Percentiles rank a stretch among this genome's conserved stretches.
phyloP scores from a whole-genome alignment of 768 basidiomycete genomes.

The Coprinopsis strossmayeri region DNA sequence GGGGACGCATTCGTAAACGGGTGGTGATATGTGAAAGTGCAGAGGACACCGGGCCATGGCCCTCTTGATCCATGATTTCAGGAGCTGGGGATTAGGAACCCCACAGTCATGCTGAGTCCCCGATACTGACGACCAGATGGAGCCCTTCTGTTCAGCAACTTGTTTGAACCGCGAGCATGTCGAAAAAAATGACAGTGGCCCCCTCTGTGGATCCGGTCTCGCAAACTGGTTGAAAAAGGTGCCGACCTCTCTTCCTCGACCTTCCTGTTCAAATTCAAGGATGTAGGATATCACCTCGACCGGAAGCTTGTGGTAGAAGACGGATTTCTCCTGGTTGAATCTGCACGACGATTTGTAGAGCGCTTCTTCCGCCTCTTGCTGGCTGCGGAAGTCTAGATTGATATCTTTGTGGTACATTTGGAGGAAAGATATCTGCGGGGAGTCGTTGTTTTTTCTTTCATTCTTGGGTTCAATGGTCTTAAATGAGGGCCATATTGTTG shows the following conservation, averaged over 20 bases:
- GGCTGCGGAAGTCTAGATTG: too few species aligned
- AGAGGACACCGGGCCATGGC: neutral
- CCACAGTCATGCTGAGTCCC: slow-evolving; percentile 4
- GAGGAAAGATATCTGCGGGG: too few species aligned
- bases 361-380: too few species aligned
- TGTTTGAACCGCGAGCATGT: neutral
- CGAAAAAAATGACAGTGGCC: neutral
- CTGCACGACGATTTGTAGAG: too few species aligned
- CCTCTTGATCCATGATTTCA: slow-evolving; percentile 3
- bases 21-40: slow-evolving; percentile 6
- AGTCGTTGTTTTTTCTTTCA: too few species aligned
- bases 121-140: slow-evolving; percentile 4
- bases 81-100: slow-evolving; percentile 5
- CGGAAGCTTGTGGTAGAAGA: neutral
- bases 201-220: neutral
- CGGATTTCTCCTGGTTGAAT: neutral
- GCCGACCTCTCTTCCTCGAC: neutral
- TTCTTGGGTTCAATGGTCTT: too few species aligned
- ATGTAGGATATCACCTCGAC: neutral
- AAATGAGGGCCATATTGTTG: too few species aligned
- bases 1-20: neutral
- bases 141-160: neutral
- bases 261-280: neutral
- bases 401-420: too few species aligned
- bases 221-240: neutral